phyloP scores from a whole-genome alignment of 2,329 filamentous ascomycete species.

The Aphanocladium album region DNA sequence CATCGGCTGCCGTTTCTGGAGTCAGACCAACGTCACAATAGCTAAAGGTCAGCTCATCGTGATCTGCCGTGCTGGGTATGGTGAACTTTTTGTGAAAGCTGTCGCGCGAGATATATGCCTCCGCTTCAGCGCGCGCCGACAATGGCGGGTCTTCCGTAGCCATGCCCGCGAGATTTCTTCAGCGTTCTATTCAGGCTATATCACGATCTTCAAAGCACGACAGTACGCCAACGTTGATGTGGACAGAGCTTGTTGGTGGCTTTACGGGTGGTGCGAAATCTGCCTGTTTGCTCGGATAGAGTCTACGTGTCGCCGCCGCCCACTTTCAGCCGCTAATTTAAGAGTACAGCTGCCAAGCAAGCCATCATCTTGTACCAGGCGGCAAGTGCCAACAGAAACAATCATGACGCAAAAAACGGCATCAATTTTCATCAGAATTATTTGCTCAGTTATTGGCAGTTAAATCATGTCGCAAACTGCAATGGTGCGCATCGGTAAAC shows the following conservation, averaged over 20 bases:
- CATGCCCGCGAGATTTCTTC: background rate
- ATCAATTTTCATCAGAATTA: too few species aligned
- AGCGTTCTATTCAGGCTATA: too few species aligned
- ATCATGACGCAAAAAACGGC: too few species aligned
- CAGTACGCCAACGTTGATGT: too few species aligned
- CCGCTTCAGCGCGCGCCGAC: slow-evolving; percentile 2
- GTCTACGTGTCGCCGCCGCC: background rate
- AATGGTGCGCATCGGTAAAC: too few species aligned
- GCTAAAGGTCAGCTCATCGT: slow-evolving; percentile 20
- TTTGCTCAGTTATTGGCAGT: too few species aligned
- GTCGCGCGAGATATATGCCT: slow-evolving; percentile 19
- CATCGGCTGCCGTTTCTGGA: background rate
- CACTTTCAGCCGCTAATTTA: slow-evolving; percentile 2
- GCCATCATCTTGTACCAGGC: background rate
- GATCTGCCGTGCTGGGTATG: slow-evolving; percentile 18
- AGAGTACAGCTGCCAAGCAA: background rate
- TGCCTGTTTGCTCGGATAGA: too few species aligned
- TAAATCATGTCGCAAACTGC: too few species aligned
- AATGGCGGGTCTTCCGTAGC: background rate
- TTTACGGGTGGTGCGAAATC: too few species aligned
- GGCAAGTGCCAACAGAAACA: too few species aligned
- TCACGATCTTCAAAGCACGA: too few species aligned
- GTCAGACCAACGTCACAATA: slow-evolving; percentile 25
- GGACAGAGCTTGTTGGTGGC: too few species aligned
- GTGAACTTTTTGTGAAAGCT: slow-evolving; percentile 24